Evolutionary conservation across 352 stramenopile species (phyloP), one percentile per base, ranked within the genome.

Genomic region (Phytophthora citrophthora): DNA sequence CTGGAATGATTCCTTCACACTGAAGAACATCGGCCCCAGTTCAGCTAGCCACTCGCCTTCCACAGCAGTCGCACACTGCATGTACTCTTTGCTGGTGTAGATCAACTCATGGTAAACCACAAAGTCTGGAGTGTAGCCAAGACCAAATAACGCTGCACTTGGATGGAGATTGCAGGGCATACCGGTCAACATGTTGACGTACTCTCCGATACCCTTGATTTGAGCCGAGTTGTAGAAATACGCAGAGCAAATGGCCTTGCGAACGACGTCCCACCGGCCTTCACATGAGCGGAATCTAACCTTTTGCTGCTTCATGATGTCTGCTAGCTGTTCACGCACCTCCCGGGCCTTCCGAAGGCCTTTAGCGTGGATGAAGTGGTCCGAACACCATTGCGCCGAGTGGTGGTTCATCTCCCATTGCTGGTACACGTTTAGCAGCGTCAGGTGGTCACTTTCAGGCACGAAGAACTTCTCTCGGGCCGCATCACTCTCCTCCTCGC

Each of bases 201-300:
- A 99, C 75, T 99, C 97, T 24, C 97, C 97, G 55, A 99, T 99
- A 16, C 96, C 97, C 80, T 99, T 99, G 72, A 99, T 98, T 67
- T 99, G 96, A 10, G 97, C 97, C 45, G 91, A 96, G 66, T 99
- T 99, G 93, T 99, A 99, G 65, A 99, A 99, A 77, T 99, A 99
- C 11, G 97, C 97, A 16, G 96, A 99, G 78, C 97, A 99, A 68
- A 99, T 99, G 0, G 97, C 93, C 78, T 99, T 99, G 31, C 98
- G 90, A 38, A 99, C 94, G 3, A 97, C 86, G 80, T 99, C 97
- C 97, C 97, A 99, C 40, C 88, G 86, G 31, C 89, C 92, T 43
- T 88, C 91, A 64, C 93, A 98, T 27, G 84, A 97, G 9, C 81
- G 76, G 53, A 97, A 82, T n/a, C 83, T 77, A 18, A 99, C 81